Conservation (phyloP, 2,329 filamentous ascomycete genomes). For the Arthrobotrys musiformis region DNA sequence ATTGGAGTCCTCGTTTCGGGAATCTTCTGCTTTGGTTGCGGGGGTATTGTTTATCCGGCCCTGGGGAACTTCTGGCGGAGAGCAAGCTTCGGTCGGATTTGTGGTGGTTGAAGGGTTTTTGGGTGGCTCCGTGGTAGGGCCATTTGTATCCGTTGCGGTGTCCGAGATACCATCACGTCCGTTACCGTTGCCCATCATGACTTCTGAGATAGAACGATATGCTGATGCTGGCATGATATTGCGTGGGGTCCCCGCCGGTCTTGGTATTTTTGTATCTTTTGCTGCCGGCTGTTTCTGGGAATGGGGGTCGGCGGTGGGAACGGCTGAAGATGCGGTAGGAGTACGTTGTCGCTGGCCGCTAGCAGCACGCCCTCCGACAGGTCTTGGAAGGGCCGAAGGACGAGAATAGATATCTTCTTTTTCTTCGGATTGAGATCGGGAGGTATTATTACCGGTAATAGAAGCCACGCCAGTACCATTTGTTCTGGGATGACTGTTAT, state of each 20-base stretch:
- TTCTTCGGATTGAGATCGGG: neutral
- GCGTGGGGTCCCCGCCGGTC: neutral
- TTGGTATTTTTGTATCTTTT: neutral
- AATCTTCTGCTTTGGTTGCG: too few species aligned
- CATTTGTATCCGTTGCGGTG: too few species aligned
- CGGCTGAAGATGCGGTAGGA: neutral
- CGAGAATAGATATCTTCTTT: neutral
- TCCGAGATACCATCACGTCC: too few species aligned
- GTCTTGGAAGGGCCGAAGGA: conserved; percentile 3
- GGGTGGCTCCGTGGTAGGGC: too few species aligned
- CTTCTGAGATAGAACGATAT: neutral
- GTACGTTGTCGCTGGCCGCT: neutral
- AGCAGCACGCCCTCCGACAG: neutral
- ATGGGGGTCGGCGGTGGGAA: neutral
- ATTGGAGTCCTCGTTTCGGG: too few species aligned
- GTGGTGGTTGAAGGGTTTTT: too few species aligned
- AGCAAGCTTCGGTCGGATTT: too few species aligned
- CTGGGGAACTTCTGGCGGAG: too few species aligned
- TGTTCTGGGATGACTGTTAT: neutral
- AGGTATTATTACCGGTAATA: neutral
- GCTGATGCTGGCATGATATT: too few species aligned
- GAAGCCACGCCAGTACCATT: neutral
- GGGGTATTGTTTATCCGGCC: too few species aligned
- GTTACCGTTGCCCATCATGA: too few species aligned
- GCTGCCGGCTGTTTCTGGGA: neutral